Conservation (phyloP, 1,284 basidiomycete species). For the Fomitiporia mediterranea region DNA sequence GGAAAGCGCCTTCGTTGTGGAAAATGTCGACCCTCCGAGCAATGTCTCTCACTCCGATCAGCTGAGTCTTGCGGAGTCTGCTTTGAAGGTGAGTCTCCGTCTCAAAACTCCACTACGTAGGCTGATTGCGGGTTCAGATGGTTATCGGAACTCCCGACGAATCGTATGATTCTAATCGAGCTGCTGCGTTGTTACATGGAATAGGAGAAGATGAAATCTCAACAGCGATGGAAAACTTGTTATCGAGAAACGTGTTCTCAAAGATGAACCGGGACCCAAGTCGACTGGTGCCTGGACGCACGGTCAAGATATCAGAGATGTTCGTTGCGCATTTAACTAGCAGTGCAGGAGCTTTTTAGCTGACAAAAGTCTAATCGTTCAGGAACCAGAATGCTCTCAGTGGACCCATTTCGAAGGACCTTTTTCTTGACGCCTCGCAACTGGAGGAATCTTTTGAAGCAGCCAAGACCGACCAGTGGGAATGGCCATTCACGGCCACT, state of each 20-base stretch:
- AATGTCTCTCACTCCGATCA: conserved; percentile 34
- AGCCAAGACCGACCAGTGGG: conserved; percentile 49
- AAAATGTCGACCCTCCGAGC: conserved; percentile 25
- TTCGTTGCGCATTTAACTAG: conserved; percentile 30
- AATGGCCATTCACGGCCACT: conserved; percentile 66
- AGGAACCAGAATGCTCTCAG: conserved; percentile 66
- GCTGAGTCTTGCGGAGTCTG: conserved; percentile 55
- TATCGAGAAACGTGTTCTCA: conserved; percentile 58
- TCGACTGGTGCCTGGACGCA: conserved; percentile 60
- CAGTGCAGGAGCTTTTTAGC: neutral
- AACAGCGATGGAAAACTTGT: conserved; percentile 51
- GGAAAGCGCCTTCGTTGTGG: conserved; percentile 50
- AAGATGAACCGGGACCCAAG: conserved; percentile 59
- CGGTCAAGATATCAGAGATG: conserved; percentile 69
- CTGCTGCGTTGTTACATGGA: conserved; percentile 49
- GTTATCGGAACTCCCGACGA: conserved; percentile 66
- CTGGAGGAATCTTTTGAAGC: conserved; percentile 52
- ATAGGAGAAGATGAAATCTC: conserved; percentile 51
- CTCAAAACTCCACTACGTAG: neutral
- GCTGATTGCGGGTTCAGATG: conserved; percentile 48
- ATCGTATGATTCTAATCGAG: conserved; percentile 56
- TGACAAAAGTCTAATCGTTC: conserved; percentile 21
- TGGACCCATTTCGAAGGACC: conserved; percentile 56
- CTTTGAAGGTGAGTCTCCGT: conserved; percentile 54
- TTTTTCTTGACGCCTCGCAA: conserved; percentile 63